phyloP scores from a whole-genome alignment of 768 basidiomycete genomes.

The Lactifluus volemus region DNA sequence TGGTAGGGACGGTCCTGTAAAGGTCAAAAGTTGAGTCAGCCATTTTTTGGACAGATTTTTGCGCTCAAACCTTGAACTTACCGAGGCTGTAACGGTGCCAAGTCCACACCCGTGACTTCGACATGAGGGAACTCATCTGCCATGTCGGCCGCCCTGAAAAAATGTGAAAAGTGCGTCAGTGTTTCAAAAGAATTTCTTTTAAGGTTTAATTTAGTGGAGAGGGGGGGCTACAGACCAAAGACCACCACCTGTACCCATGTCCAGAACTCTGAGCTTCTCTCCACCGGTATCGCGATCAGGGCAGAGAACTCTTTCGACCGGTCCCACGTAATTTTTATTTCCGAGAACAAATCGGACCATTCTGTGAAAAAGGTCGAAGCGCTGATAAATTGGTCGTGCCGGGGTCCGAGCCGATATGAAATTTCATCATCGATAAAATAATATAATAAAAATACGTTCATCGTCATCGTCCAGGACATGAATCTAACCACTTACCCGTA shows the following conservation, averaged over 20 bases:
- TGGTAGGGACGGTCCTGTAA: constrained; percentile 51
- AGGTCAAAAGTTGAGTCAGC: too few relatives aligned
- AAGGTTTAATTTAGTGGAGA: too few relatives aligned
- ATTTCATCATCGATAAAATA: too few relatives aligned
- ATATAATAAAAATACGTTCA: background rate
- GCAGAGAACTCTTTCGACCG: constrained; percentile 48
- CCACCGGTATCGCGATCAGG: constrained; percentile 22
- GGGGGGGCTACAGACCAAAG: constrained; percentile 37
- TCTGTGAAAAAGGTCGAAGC: constrained; percentile 53
- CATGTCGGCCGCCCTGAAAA: constrained; percentile 56
- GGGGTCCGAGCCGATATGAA: too few relatives aligned
- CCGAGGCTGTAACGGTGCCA: constrained; percentile 68
- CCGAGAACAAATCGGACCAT: constrained; percentile 58
- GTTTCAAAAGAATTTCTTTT: too few relatives aligned
- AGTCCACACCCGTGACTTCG: constrained; percentile 61
- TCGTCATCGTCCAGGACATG: background rate
- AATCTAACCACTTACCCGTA: constrained; percentile 35
- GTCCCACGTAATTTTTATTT: constrained; percentile 59
- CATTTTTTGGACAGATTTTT: too few relatives aligned
- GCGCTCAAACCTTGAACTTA: constrained; percentile 24
- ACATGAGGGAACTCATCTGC: constrained; percentile 62
- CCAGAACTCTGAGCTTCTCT: constrained; percentile 39
- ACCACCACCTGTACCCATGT: constrained; percentile 62
- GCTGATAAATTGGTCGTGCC: constrained; percentile 29
- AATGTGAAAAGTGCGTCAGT: background rate